A percentile compares a stretch with the other conserved stretches of the same genome.
Evolutionary conservation across 1,284 basidiomycete species (phyloP).

Genomic region (Anthracocystis panici-leucophaei): DNA sequence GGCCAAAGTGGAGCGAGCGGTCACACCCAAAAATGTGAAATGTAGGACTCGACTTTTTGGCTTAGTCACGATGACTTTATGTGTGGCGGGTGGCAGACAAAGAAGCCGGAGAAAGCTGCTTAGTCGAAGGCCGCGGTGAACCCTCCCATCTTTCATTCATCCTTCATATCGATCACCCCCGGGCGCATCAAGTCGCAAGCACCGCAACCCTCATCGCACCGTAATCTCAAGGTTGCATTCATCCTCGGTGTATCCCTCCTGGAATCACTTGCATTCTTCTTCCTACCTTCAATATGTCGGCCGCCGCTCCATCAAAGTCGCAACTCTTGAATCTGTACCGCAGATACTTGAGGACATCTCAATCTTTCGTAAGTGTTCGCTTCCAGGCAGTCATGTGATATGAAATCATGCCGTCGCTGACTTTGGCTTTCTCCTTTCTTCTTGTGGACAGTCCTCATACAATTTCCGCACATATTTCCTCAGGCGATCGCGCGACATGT

Average conservation of each 20-base stretch:
- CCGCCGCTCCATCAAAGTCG: constrained; percentile 46
- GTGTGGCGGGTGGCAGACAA: constrained; percentile 15
- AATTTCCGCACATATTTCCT: constrained; percentile 69
- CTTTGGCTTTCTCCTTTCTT: not conserved
- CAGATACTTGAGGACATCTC: constrained; percentile 63
- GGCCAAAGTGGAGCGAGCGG: constrained; percentile 39
- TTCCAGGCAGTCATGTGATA: not conserved
- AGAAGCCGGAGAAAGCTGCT: not conserved
- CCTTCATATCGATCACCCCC: not conserved
- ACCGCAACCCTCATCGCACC: not conserved
- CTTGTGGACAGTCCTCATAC: constrained; percentile 60
- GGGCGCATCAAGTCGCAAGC: constrained; percentile 1
- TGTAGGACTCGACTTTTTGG: not conserved
- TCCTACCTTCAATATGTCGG: constrained; percentile 28
- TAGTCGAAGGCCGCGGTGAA: constrained; percentile 26
- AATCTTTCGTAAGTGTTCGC: constrained; percentile 65
- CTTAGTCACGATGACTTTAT: constrained; percentile 42
- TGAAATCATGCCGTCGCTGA: not conserved
- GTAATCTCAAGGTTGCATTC: not conserved
- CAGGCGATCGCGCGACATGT: constrained; percentile 66
- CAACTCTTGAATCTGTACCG: constrained; percentile 66
- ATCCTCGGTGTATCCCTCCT: no score
- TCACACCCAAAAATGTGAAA: not conserved
- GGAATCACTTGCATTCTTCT: no score
- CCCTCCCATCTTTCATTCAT: constrained; percentile 1